phyloP scores from a whole-genome alignment of 2,329 filamentous ascomycete species.

The Rhexocercosporidium sp. region DNA sequence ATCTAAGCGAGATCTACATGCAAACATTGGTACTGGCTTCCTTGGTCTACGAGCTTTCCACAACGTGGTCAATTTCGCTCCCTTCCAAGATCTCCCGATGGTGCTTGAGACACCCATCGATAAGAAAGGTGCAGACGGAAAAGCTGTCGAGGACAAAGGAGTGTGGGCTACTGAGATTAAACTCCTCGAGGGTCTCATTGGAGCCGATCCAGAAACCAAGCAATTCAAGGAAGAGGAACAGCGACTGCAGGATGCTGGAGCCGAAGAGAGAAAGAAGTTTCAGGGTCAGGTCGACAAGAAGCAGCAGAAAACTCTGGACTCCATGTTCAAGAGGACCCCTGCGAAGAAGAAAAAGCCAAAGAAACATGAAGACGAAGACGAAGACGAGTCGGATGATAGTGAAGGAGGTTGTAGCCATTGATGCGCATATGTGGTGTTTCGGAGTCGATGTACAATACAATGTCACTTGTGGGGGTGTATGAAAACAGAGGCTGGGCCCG shows the following conservation, averaged over 20 bases:
- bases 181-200: conserved; percentile 85
- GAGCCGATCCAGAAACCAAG: conserved; percentile 76
- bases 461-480: background rate
- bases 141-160: conserved; percentile 75
- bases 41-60: conserved; percentile 90
- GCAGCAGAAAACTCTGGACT: conserved; percentile 49
- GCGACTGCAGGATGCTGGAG: conserved; percentile 70
- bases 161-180: conserved; percentile 97
- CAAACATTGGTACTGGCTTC: conserved; percentile 95
- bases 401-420: conserved; percentile 39
- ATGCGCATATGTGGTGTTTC: background rate
- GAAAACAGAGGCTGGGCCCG: background rate
- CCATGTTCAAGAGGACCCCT: conserved; percentile 45
- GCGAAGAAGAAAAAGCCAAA: conserved; percentile 47
- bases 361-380: conserved; percentile 41
- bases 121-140: conserved; percentile 66
- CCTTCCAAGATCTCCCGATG: conserved; percentile 82
- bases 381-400: conserved; percentile 33
- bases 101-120: conserved; percentile 97
- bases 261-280: conserved; percentile 73
- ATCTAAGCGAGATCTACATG: conserved; percentile 87
- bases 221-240: conserved; percentile 72
- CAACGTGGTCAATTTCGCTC: conserved; percentile 81
- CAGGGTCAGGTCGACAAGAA: conserved; percentile 82
- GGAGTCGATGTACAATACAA: background rate